Percentiles rank a stretch among this genome's conserved stretches.
These are phyloP conservation scores for Microdochium nivale DNA, from an alignment of 2,329 filamentous ascomycete genomes.

Conservation along the genomic window DNA sequence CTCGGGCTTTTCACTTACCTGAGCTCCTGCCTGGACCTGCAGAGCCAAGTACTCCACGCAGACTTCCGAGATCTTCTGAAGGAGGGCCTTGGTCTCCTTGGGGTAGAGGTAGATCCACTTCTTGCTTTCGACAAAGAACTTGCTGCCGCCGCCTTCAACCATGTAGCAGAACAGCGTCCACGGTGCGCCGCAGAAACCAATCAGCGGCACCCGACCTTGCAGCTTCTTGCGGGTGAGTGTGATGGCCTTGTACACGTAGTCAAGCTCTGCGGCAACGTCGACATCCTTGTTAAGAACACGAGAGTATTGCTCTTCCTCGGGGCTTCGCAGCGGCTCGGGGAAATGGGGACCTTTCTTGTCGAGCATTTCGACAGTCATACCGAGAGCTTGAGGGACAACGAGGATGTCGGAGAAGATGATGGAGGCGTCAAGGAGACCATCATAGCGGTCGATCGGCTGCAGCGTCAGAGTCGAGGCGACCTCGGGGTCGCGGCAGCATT, in stretches of 20 bases:
- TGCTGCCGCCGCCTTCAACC: constrained; percentile 94
- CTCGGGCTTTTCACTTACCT: constrained; percentile 39
- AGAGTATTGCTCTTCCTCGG: constrained; percentile 75
- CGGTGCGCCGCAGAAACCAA: constrained; percentile 93
- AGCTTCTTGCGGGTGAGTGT: constrained; percentile 85
- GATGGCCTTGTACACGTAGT: constrained; percentile 94
- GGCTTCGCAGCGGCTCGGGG: constrained; percentile 70
- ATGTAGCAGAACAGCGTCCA: constrained; percentile 99
- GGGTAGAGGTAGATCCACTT: constrained; percentile 93
- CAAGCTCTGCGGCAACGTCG: constrained; percentile 76
- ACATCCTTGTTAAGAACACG: constrained; percentile 68
- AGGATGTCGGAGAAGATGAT: constrained; percentile 99
- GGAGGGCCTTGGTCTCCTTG: constrained; percentile 66
- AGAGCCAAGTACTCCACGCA: constrained; percentile 91
- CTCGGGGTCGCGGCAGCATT: constrained; percentile 89
- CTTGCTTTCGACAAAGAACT: constrained; percentile 90
- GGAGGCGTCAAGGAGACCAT: constrained; percentile 84
- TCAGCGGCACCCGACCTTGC: constrained; percentile 78
- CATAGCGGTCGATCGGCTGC: constrained; percentile 88
- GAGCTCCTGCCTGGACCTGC: constrained; percentile 88
- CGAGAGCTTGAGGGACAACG: constrained; percentile 94
- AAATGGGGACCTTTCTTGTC: constrained; percentile 97
- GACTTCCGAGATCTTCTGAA: constrained; percentile 87
- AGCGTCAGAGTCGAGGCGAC: constrained; percentile 89
- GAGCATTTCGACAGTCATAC: constrained; percentile 97